These are phyloP conservation scores for Amanita thiersii DNA, from an alignment of 768 basidiomycete species.

Conservation along the genomic window DNA sequence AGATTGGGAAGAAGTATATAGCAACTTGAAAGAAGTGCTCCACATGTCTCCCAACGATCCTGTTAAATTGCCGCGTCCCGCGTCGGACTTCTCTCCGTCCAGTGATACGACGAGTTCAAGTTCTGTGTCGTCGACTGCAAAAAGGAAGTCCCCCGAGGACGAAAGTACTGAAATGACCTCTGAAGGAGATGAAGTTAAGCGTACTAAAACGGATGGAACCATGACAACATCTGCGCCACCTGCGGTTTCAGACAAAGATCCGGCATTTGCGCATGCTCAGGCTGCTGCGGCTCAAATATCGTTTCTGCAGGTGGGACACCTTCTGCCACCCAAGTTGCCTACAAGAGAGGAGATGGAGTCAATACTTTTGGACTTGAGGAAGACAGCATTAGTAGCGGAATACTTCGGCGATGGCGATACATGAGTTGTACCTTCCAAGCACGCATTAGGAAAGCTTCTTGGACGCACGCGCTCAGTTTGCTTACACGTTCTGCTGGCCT, in stretches of 20 bases:
- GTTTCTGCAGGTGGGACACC: constrained; percentile 64
- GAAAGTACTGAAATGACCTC: constrained; percentile 31
- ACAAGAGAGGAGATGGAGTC: constrained; percentile 72
- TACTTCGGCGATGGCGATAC: constrained; percentile 37
- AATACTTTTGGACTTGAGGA: constrained; percentile 66
- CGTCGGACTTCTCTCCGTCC: constrained; percentile 13
- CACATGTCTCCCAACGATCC: constrained; percentile 43
- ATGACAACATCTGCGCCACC: constrained; percentile 14
- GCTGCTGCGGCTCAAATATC: constrained; percentile 65
- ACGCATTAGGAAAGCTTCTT: too few relatives aligned
- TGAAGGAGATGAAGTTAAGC: constrained; percentile 23
- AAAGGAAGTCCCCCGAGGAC: constrained; percentile 48
- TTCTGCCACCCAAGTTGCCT: constrained; percentile 72
- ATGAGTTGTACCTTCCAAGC: constrained; percentile 10
- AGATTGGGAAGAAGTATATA: constrained; percentile 65
- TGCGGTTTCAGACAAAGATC: constrained; percentile 18
- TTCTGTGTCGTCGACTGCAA: constrained; percentile 22
- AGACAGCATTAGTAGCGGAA: constrained; percentile 78
- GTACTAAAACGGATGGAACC: constrained; percentile 21
- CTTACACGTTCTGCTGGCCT: too few relatives aligned
- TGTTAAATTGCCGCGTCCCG: constrained; percentile 14
- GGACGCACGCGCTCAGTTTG: too few relatives aligned
- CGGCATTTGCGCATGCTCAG: constrained; percentile 33
- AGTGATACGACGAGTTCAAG: constrained; percentile 14
- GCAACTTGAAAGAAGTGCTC: constrained; percentile 44